Percentiles rank a stretch among this genome's conserved stretches.
These are phyloP conservation scores for Tricholomella constricta DNA, from an alignment of 768 basidiomycete genomes.

Conservation along the genomic window DNA sequence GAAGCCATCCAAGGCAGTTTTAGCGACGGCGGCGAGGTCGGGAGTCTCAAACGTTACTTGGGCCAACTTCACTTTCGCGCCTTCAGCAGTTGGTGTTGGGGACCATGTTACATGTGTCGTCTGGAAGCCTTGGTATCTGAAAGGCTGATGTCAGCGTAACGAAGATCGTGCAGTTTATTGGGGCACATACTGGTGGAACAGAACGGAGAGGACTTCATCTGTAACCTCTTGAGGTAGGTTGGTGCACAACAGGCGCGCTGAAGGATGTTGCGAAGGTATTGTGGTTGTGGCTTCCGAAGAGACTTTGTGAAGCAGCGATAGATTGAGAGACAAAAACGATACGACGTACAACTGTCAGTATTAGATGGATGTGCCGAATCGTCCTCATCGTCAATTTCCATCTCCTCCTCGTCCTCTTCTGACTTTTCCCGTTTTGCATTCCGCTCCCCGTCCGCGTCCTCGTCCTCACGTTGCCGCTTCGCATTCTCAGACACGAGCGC, in stretches of 20 bases:
- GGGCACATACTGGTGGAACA: conserved; percentile 86
- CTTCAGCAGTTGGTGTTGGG: conserved; percentile 64
- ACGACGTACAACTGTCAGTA: conserved; percentile 49
- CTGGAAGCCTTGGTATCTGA: conserved; percentile 84
- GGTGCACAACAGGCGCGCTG: conserved; percentile 70
- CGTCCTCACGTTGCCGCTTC: conserved; percentile 72
- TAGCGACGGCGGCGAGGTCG: conserved; percentile 75
- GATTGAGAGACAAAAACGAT: conserved; percentile 24
- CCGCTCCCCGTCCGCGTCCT: conserved; percentile 51
- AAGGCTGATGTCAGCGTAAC: not conserved
- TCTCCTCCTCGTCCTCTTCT: conserved; percentile 82
- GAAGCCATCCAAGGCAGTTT: conserved; percentile 83
- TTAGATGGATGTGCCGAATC: conserved; percentile 47
- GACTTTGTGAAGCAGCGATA: conserved; percentile 32
- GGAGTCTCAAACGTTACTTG: conserved; percentile 77
- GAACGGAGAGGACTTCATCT: conserved; percentile 78
- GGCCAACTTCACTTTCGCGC: conserved; percentile 75
- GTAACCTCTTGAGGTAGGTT: conserved; percentile 92
- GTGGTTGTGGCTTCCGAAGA: conserved; percentile 35
- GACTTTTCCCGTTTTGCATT: conserved; percentile 70
- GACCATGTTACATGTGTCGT: conserved; percentile 69
- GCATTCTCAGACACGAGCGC: conserved; percentile 46
- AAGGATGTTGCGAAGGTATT: conserved; percentile 56
- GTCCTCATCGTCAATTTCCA: conserved; percentile 94
- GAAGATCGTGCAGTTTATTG: too few species aligned